Conservation (phyloP, 108 stramenopile species). For the Schizochytrium sp. region DNA sequence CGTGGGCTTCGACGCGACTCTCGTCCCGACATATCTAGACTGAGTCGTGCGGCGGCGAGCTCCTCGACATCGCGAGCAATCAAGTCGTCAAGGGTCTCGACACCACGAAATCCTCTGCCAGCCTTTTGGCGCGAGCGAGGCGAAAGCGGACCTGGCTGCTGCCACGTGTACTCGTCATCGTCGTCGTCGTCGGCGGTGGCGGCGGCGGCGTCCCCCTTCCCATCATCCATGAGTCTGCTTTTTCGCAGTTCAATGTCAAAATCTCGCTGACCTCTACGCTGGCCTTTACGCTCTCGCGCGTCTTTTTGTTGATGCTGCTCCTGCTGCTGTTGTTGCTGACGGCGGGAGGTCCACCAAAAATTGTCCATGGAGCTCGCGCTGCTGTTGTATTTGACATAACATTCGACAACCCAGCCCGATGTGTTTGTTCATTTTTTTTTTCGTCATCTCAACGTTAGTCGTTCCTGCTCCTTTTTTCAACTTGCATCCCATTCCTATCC, state of each 20-base stretch:
- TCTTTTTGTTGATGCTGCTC: too few relatives aligned
- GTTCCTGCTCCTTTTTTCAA: too few relatives aligned
- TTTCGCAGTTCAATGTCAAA: neutral
- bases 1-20: neutral
- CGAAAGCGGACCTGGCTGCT: neutral
- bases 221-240: neutral
- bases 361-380: too few relatives aligned
- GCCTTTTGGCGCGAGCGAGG: neutral
- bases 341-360: too few relatives aligned
- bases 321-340: too few relatives aligned
- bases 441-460: too few relatives aligned
- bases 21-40: neutral
- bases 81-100: neutral
- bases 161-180: neutral
- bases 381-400: too few relatives aligned
- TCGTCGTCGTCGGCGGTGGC: neutral
- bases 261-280: too few relatives aligned
- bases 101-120: neutral
- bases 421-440: too few relatives aligned
- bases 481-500: too few relatives aligned
- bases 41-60: neutral
- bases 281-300: too few relatives aligned
- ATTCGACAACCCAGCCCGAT: too few relatives aligned
- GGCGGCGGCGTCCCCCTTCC: neutral
- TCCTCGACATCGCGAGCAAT: neutral